phyloP scores from a whole-genome alignment of 2,329 filamentous ascomycete genomes.

The Colletotrichum magnum region DNA sequence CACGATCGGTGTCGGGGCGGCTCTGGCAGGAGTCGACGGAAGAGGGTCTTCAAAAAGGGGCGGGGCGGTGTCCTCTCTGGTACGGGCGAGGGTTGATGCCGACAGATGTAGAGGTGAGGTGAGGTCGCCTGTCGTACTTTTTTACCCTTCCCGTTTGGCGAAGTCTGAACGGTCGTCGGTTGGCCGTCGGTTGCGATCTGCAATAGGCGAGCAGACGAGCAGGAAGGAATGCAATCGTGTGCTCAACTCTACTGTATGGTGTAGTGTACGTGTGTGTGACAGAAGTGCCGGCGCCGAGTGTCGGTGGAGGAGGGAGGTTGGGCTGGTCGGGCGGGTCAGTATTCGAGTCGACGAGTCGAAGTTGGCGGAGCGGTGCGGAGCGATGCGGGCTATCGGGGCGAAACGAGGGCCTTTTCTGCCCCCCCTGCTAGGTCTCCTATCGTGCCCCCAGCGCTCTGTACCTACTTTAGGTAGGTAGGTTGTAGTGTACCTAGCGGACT shows the following conservation, averaged over 20 bases:
- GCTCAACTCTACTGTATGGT: not conserved
- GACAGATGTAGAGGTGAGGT: conserved; percentile 3
- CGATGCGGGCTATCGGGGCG: conserved; percentile 39
- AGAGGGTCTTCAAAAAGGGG: conserved; percentile 28
- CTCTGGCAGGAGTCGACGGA: conserved; percentile 20
- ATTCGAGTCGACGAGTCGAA: conserved; percentile 38
- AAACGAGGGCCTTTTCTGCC: conserved; percentile 32
- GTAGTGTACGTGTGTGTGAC: conserved; percentile 21
- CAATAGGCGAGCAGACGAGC: conserved; percentile 1
- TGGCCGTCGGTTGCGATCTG: conserved; percentile 14
- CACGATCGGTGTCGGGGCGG: conserved; percentile 26
- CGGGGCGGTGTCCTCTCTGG: not conserved
- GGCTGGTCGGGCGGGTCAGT: conserved; percentile 37
- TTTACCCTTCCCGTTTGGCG: not conserved
- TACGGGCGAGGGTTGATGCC: not conserved
- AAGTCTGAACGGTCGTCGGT: conserved; percentile 10
- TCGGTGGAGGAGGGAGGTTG: conserved; percentile 40
- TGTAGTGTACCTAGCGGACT: no score
- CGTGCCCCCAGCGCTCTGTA: not conserved
- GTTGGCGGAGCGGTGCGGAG: conserved; percentile 40
- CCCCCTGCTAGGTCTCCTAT: conserved; percentile 11
- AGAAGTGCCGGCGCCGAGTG: conserved; percentile 39
- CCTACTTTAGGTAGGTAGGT: not conserved
- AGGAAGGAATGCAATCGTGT: conserved; percentile 7
- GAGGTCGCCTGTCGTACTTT: not conserved